Base-by-base conservation (phyloP, 148 eudicot genomes). In the Limonium bicolor region DNA sequence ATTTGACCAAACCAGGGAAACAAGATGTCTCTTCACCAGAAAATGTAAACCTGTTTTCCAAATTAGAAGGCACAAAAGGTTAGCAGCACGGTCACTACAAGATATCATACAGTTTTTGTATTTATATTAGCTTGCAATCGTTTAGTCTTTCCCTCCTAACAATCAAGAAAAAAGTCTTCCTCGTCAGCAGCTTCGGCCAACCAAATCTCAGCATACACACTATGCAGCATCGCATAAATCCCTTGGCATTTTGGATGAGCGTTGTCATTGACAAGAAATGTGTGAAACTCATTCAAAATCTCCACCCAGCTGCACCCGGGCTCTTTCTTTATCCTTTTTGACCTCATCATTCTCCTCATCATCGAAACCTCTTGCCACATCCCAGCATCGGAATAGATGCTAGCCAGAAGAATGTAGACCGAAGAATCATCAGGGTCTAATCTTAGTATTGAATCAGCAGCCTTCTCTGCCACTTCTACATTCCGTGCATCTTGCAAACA, bases 241-340 rank as follows among this genome's bases (percentile, higher is more conserved):
- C 74, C 86, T 23, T 64, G 59, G 40, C 65, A 60, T 21, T 69
- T 70, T 6, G 87, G 82, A 72, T 90, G 97, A 68, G 77, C 82
- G 59, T 72, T 77, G 33, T 84, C 85, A 35, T 63, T 65, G 16
- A 65, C 76, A 63, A 80, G 68, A 60, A 84, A 84, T 65, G 90
- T 72, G 51, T 88, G 92, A 27, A 74, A 30, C 27, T 84, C 80
- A 23, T 78, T 68, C 62, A 68, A 57, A 26, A 80, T 63, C 72
- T 90, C 99, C 48, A 85, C 69, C 99, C 95, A 84, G 62, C 97
- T 90, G 45, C 93, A 84, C 10, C 97, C 97, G 2, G 97, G 87
- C 62, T 90, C 93, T 66, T 90, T 90, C 30, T 80, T 90, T 16
- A 80, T 50, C 47, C 76, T 60, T 39, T 58, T 33, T 28, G 43